Conservation (phyloP, 106 monocot genomes). For the Agapanthus africanus region DNA sequence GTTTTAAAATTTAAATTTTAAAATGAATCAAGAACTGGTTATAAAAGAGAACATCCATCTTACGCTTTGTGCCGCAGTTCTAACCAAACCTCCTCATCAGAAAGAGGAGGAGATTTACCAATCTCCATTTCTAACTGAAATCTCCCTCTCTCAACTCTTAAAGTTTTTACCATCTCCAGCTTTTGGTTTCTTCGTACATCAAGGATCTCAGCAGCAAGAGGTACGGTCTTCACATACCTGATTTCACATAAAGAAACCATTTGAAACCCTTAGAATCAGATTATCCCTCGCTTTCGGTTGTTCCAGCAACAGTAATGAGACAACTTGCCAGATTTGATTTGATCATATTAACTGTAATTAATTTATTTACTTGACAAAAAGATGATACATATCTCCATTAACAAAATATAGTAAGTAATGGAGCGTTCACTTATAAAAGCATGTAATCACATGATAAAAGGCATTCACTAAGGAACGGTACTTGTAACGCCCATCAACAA, state of each 20-base stretch:
- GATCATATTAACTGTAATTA: not conserved
- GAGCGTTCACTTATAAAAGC: not conserved
- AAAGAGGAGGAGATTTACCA: slow-evolving; percentile 75
- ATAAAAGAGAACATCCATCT: slow-evolving; percentile 18
- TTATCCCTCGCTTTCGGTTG: too few relatives aligned
- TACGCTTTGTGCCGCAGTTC: slow-evolving; percentile 73
- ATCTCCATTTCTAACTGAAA: slow-evolving; percentile 66
- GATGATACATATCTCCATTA: not conserved
- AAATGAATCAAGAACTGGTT: not conserved
- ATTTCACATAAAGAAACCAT: not conserved
- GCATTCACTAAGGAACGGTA: not conserved
- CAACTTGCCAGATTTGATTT: not conserved
- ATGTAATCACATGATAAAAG: not conserved
- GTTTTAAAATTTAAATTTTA: not conserved
- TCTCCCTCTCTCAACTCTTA: slow-evolving; percentile 51
- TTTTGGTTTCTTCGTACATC: slow-evolving; percentile 65
- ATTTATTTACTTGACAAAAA: not conserved
- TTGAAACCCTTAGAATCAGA: not conserved
- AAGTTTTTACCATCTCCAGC: slow-evolving; percentile 49
- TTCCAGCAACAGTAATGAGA: not conserved
- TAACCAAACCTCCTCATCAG: slow-evolving; percentile 64
- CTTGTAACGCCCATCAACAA: not conserved
- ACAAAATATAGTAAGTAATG: too few relatives aligned
- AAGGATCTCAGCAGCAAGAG: slow-evolving; percentile 68
- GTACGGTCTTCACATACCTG: slow-evolving; percentile 73